These are phyloP conservation scores for Lactarius sanguifluus DNA, from an alignment of 768 basidiomycete genomes.

Conservation along the genomic window DNA sequence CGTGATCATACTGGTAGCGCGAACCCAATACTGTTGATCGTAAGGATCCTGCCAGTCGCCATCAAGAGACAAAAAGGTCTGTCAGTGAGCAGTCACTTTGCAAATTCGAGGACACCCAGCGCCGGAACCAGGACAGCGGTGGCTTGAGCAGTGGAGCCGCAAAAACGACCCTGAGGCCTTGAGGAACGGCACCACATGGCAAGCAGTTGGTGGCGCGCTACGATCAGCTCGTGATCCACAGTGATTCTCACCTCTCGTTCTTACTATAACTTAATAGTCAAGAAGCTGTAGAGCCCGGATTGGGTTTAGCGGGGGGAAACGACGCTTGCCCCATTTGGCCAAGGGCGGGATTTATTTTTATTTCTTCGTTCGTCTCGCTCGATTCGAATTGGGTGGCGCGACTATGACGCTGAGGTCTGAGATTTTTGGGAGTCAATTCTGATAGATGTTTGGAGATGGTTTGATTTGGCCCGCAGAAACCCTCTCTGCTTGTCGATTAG, in stretches of 20 bases:
- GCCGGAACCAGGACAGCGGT: neutral
- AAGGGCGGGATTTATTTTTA: neutral
- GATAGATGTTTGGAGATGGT: neutral
- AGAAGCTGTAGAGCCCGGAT: neutral
- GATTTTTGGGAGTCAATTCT: neutral
- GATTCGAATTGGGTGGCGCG: neutral
- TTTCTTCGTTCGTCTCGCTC: neutral
- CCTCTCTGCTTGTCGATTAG: neutral
- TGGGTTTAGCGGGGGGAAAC: neutral
- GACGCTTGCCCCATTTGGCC: neutral
- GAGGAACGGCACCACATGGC: neutral
- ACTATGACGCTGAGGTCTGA: neutral
- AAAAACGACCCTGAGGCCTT: neutral
- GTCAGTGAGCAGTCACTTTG: neutral
- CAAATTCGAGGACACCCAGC: neutral
- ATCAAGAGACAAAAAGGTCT: no score
- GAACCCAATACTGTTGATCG: no score
- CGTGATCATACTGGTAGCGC: neutral
- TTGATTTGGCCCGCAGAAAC: neutral
- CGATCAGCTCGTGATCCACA: neutral
- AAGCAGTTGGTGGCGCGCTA: neutral
- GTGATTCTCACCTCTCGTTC: neutral
- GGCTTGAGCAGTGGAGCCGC: neutral
- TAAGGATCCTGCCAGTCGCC: neutral
- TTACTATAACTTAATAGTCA: no score